Percentiles rank a stretch among this genome's conserved stretches.
Evolutionary conservation across 768 basidiomycete species (phyloP).

Genomic region (Amyloporia xantha): DNA sequence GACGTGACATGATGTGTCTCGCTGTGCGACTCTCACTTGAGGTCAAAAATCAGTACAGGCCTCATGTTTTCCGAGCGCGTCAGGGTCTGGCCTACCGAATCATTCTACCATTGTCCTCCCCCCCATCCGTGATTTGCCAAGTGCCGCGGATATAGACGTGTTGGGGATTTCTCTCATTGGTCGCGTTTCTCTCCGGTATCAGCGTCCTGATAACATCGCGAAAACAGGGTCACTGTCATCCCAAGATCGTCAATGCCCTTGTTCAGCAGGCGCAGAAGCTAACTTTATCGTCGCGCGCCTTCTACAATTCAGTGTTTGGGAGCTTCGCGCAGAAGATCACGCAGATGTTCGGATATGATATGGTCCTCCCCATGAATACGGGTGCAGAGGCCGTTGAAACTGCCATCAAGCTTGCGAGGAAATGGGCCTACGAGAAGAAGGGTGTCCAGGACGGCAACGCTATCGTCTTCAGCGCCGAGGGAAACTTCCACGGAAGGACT

Average conservation of each 20-base stretch:
- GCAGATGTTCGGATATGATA: constrained; percentile 83
- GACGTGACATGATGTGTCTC: too few species aligned
- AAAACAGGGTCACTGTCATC: constrained; percentile 84
- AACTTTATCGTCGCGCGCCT: constrained; percentile 92
- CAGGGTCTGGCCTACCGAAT: background rate
- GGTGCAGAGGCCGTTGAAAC: constrained; percentile 99
- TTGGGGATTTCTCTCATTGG: too few species aligned
- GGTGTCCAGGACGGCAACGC: constrained; percentile 77
- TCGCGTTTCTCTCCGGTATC: background rate
- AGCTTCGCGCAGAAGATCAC: constrained; percentile 84
- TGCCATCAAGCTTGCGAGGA: constrained; percentile 88
- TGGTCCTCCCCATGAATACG: constrained; percentile 98
- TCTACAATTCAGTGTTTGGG: constrained; percentile 91
- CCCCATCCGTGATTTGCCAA: too few species aligned
- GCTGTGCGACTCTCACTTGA: too few species aligned
- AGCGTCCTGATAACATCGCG: background rate
- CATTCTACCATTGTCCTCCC: too few species aligned
- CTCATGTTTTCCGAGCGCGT: too few species aligned
- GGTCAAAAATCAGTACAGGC: too few species aligned
- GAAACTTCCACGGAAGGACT: constrained; percentile 96
- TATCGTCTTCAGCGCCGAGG: constrained; percentile 75
- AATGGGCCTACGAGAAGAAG: constrained; percentile 94
- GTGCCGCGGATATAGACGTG: too few species aligned
- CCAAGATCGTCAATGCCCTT: constrained; percentile 75
- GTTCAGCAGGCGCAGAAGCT: constrained; percentile 81